These are phyloP conservation scores for Tephrocybe sp. DNA, from an alignment of 768 basidiomycete species.

Conservation along the genomic window DNA sequence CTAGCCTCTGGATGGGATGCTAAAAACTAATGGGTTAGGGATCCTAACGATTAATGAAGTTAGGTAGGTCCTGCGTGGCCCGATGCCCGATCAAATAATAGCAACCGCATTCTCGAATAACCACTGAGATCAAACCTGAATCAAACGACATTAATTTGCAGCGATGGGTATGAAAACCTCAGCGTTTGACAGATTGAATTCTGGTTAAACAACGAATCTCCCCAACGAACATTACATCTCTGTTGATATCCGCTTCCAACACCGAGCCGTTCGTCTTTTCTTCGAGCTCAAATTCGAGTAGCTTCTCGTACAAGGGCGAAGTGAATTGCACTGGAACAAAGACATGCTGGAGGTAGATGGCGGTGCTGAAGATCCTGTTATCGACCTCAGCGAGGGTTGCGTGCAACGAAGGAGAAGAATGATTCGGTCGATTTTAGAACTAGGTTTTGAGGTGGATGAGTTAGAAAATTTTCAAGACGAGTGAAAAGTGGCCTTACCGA, in stretches of 20 bases:
- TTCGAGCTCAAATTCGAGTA: slow-evolving; percentile 53
- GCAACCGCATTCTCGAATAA: too few species aligned
- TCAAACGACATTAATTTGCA: too few species aligned
- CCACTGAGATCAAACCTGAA: too few species aligned
- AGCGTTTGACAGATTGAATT: slow-evolving; percentile 61
- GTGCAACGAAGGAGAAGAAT: slow-evolving; percentile 78
- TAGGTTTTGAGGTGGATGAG: slow-evolving; percentile 23
- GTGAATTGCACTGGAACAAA: slow-evolving; percentile 51
- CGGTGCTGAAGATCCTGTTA: slow-evolving; percentile 90
- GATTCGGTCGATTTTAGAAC: slow-evolving; percentile 92
- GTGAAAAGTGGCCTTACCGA: slow-evolving; percentile 49
- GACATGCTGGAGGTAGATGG: slow-evolving; percentile 74
- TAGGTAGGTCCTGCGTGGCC: too few species aligned
- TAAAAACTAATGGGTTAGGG: too few species aligned
- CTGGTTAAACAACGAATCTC: too few species aligned
- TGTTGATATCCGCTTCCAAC: slow-evolving; percentile 87
- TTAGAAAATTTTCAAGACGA: neutral
- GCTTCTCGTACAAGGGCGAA: slow-evolving; percentile 49
- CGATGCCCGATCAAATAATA: too few species aligned
- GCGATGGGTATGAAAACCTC: slow-evolving; percentile 88
- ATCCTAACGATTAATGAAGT: too few species aligned
- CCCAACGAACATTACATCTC: slow-evolving; percentile 90
- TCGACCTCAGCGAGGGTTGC: slow-evolving; percentile 84
- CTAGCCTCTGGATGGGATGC: too few species aligned
- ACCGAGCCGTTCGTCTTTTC: slow-evolving; percentile 44